These are phyloP conservation scores for Talinum fruticosum DNA, from an alignment of 148 eudicot species.

Conservation along the genomic window DNA sequence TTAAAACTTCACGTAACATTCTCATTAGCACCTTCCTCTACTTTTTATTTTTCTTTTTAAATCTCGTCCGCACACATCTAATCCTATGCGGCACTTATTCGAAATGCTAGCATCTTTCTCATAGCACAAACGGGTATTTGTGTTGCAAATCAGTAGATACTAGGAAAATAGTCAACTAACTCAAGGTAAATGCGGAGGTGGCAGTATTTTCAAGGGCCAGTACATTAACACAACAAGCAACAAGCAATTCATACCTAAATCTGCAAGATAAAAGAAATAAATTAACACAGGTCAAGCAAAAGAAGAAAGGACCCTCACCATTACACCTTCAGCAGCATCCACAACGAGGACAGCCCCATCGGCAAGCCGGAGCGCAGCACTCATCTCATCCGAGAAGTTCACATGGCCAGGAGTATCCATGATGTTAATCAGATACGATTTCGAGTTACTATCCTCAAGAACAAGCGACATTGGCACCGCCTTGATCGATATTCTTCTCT, in stretches of 20 bases:
- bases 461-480: conserved; percentile 94
- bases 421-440: conserved; percentile 77
- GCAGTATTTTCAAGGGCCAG: background rate
- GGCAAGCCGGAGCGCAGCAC: conserved; percentile 94
- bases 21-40: background rate
- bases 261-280: too few relatives aligned
- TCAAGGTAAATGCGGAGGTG: background rate
- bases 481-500: conserved; percentile 92
- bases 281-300: background rate
- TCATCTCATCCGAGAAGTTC: conserved; percentile 97
- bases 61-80: too few relatives aligned
- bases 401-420: conserved; percentile 99
- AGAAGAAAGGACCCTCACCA: conserved; percentile 47
- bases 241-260: too few relatives aligned
- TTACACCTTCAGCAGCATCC: conserved; percentile 98
- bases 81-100: too few relatives aligned
- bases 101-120: background rate
- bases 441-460: conserved; percentile 92
- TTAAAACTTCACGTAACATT: background rate
- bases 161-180: background rate
- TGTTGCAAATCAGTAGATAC: background rate
- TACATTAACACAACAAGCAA: background rate
- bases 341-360: conserved; percentile 97
- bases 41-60: too few relatives aligned
- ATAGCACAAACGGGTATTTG: background rate